These are phyloP conservation scores for Barnettozyma wickerhamii DNA, from an alignment of 805 yeast genomes.

Conservation along the genomic window DNA sequence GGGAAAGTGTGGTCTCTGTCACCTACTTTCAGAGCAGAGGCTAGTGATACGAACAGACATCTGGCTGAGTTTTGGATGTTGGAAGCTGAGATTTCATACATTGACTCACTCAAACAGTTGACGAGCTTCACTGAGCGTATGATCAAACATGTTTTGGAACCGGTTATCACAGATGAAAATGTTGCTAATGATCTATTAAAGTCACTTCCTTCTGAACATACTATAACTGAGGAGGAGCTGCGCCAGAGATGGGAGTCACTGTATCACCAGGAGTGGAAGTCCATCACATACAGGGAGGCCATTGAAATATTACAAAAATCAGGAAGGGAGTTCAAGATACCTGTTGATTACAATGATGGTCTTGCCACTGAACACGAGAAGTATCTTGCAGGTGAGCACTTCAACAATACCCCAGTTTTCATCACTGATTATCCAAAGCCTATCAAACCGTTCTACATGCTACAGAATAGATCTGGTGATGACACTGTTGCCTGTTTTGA, in stretches of 20 bases:
- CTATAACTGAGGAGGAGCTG: slow-evolving; percentile 33
- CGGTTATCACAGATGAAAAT: slow-evolving; percentile 25
- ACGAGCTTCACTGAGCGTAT: slow-evolving; percentile 65
- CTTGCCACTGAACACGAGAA: slow-evolving; percentile 87
- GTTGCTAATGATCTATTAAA: slow-evolving; percentile 19
- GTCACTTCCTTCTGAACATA: slow-evolving; percentile 18
- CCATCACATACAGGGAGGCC: slow-evolving; percentile 75
- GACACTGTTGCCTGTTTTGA: slow-evolving; percentile 88
- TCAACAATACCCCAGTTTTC: slow-evolving; percentile 66
- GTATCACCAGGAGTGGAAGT: slow-evolving; percentile 51
- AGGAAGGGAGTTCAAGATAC: slow-evolving; percentile 33
- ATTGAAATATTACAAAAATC: slow-evolving; percentile 42
- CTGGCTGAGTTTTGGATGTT: slow-evolving; percentile 97
- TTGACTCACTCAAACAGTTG: slow-evolving; percentile 52
- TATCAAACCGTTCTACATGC: slow-evolving; percentile 93
- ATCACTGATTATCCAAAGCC: slow-evolving; percentile 81
- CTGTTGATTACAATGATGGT: slow-evolving; percentile 66
- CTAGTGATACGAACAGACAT: slow-evolving; percentile 87
- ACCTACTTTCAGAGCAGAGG: slow-evolving; percentile 94
- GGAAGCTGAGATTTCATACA: slow-evolving; percentile 82
- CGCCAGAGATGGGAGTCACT: slow-evolving; percentile 56
- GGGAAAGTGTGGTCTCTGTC: slow-evolving; percentile 82
- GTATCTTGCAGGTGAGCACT: slow-evolving; percentile 71
- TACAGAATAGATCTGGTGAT: slow-evolving; percentile 35
- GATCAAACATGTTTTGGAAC: slow-evolving; percentile 49